Base-by-base conservation (phyloP, 352 stramenopile genomes). In the Aphanomyces invadans region DNA sequence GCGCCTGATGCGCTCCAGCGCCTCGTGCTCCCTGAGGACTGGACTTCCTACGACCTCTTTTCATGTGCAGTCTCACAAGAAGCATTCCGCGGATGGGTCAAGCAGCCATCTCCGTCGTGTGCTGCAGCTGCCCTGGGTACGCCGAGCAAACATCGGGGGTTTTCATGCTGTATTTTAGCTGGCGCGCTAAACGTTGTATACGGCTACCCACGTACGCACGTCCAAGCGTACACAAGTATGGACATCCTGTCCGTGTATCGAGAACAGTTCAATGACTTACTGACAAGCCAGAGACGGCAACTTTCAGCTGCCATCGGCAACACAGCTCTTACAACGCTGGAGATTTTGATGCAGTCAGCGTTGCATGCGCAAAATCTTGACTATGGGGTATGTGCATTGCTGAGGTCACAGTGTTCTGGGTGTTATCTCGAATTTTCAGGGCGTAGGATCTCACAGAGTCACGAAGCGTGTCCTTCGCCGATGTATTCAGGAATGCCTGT, bases 31-130 rank as follows among this genome's bases (percentile, higher is more conserved):
- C 55, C 55, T 23, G n/a, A 51, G 17, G 21, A 19, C 5, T 63
- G 55, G 32, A 15, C 10, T 0, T 3, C 10, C 2, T 51, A 32
- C 32, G 19, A 48, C 15, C 55, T 19, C 5, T 63, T 63, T 51
- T 31, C 55, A 10, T 42, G 31, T 29, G 55, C 55, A 3, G 17
- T 36, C 3, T 63, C 55, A 3, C 19, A 51, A n/a, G 32, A 33
- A 51, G 55, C 55, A 23, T 51, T 88, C 36, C 28, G 38, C 19
- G 77, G 73, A 28, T 90, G 79, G 78, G 77, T 86, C 11, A 77
- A 74, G 26, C 83, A 92, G 68, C 71, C 76, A 17, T 84, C 71
- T 19, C 80, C 83, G 5, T 89, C 77, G 61, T 92, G 81, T 64
- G 83, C 78, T 21, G 83, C 83, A 4, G 81, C 83, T 0, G 71